Base-by-base conservation (phyloP, 2,329 filamentous ascomycete genomes). In the Pseudogymnoascus pannorum region DNA sequence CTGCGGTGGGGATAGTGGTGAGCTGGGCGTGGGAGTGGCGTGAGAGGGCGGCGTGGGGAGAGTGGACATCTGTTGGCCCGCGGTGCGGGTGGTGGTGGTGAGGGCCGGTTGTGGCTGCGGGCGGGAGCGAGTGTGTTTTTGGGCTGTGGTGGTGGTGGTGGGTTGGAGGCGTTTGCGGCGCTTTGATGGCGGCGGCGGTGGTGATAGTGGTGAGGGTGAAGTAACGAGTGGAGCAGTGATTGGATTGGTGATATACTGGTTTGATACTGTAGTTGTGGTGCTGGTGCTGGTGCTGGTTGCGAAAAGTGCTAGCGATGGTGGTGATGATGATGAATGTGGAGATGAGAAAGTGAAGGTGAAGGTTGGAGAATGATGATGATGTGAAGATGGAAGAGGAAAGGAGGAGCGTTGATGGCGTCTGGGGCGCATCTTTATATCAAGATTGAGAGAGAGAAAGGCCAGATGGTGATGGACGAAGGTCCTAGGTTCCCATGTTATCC, bases 341-440 rank as follows among this genome's bases (percentile, higher is more conserved):
- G 33, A 61, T 62, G 67, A 70, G 42, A 67, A 68, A 60, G 60
- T 60, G 2, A 65, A 67, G 33, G 64, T 67, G 20, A 68, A 73
- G 58, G 66, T 67, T 29, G 65, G 71, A 36, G 65, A 66, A 35
- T n/a, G 58, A 64, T 31, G 59, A 63, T 18, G 33, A 5, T 14
- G 33, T 35, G 33, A n/a, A 4, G 36, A 40, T 40, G 36, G 36
- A 40, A 40, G 36, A 18, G 36, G 36, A 40, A 40, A n/a, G n/a
- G n/a, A 40, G 8, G 36, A 40, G 36, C 36, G 8, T 40, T 16
- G 36, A 40, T 18, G 36, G 36, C 36, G 36, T 40, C 36, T 40
- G 36, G 36, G 36, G 8, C 36, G 36, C 36, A 40, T 40, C 36
- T 40, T 40, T 40, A 40, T 40, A 40, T 40, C 36, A 40, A 8